Evolutionary conservation across 768 basidiomycete genomes (phyloP).

Genomic region (Phaeotremella skinneri): DNA sequence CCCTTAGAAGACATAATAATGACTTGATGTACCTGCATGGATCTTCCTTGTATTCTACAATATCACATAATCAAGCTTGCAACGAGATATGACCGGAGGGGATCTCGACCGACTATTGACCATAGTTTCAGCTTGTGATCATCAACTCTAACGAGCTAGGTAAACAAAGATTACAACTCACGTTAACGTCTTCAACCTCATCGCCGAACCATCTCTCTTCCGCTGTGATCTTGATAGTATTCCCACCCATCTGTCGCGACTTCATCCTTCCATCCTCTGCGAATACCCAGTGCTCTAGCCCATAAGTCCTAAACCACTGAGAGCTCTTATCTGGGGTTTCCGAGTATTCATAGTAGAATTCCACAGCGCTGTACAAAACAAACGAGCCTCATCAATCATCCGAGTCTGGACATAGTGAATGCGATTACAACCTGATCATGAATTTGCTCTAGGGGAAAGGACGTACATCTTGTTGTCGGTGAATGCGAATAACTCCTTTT

Average conservation of each 20-base stretch:
- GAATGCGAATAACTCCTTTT: slow-evolving; percentile 62
- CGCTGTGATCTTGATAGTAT: slow-evolving; percentile 54
- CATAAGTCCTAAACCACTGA: slow-evolving; percentile 36
- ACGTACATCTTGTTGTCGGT: slow-evolving; percentile 57
- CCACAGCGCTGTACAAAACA: slow-evolving; percentile 56
- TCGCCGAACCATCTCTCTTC: slow-evolving; percentile 60
- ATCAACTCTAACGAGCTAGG: too few species aligned
- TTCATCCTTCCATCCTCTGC: slow-evolving; percentile 58
- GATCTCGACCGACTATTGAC: background rate
- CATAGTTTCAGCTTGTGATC: background rate
- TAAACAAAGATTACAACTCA: too few species aligned
- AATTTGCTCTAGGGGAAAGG: background rate
- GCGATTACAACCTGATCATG: background rate
- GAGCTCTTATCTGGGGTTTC: slow-evolving; percentile 27
- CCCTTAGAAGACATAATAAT: background rate
- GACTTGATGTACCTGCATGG: background rate
- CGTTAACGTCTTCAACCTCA: slow-evolving; percentile 36
- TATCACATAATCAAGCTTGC: too few species aligned
- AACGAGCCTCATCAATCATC: slow-evolving; percentile 1
- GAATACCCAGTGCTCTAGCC: slow-evolving; percentile 61
- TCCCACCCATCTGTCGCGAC: slow-evolving; percentile 57
- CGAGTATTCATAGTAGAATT: slow-evolving; percentile 57
- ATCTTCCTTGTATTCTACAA: too few species aligned
- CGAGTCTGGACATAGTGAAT: background rate
- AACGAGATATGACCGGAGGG: background rate